Evolutionary conservation across 495 filamentous ascomycete genomes (phyloP).

Genomic region (Bathelium albidoporum): DNA sequence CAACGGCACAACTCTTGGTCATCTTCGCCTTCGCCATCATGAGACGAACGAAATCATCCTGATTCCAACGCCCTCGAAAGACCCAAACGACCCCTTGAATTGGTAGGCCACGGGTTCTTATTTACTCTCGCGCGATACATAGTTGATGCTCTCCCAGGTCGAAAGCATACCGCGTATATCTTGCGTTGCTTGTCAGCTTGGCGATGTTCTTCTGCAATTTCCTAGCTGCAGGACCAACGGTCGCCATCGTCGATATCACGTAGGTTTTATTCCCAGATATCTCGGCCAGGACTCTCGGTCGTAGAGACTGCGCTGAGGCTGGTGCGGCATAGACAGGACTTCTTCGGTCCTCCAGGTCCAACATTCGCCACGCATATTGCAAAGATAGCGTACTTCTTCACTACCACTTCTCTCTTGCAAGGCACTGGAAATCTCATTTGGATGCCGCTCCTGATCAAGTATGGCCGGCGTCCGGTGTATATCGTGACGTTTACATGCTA

Average conservation of each 20-base stretch:
- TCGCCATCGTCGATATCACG: constrained; percentile 41
- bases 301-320: too few species aligned
- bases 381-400: constrained; percentile 44
- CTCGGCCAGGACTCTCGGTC: too few species aligned
- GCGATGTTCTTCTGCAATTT: constrained; percentile 49
- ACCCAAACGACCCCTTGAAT: constrained; percentile 17
- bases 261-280: constrained; percentile 37
- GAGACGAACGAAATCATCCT: constrained; percentile 38
- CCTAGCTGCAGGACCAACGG: constrained; percentile 42
- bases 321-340: neutral
- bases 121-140: neutral
- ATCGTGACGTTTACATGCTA: constrained; percentile 39
- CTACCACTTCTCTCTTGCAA: constrained; percentile 39
- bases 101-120: constrained; percentile 20
- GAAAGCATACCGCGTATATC: constrained; percentile 39
- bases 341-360: constrained; percentile 20
- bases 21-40: constrained; percentile 39
- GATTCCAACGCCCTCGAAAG: constrained; percentile 11
- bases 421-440: constrained; percentile 44
- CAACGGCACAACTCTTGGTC: constrained; percentile 31
- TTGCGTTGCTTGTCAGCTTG: constrained; percentile 38
- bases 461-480: constrained; percentile 45
- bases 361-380: constrained; percentile 30
- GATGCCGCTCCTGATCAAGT: constrained; percentile 47
- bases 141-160: constrained; percentile 26